phyloP scores from a whole-genome alignment of 352 stramenopile species.

The Globisporangium rhizosaccharum region DNA sequence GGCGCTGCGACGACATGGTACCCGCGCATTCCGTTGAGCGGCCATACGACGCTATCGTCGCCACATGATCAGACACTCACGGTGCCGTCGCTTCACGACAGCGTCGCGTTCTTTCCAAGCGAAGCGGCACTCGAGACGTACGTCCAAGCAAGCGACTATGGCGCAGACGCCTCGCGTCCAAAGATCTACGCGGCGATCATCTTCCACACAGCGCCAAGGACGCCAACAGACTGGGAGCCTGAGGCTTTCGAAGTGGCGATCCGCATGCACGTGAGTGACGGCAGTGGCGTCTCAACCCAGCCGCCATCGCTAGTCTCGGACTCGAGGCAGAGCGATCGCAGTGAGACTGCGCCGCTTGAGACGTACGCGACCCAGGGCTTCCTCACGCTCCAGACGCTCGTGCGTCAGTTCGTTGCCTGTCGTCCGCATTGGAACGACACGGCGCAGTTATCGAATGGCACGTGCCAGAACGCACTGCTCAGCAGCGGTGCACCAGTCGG shows the following conservation, averaged over 20 bases:
- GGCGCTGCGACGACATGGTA: conserved; percentile 35
- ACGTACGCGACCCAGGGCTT: conserved; percentile 38
- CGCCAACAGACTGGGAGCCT: conserved; percentile 1
- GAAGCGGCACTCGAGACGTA: conserved; percentile 31
- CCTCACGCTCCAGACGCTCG: conserved; percentile 41
- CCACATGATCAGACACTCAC: conserved; percentile 5
- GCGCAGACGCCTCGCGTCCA: conserved; percentile 17
- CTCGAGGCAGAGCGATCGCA: conserved; percentile 3
- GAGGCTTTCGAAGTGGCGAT: conserved; percentile 31
- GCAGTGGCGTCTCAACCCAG: conserved; percentile 13
- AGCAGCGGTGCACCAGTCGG: conserved; percentile 8
- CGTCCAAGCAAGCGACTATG: conserved; percentile 27
- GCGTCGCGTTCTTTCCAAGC: conserved; percentile 30
- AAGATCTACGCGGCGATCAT: conserved; percentile 46
- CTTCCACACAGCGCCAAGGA: conserved; percentile 13
- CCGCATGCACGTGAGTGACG: conserved; percentile 22
- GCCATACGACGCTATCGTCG: not conserved
- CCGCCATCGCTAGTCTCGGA: no score
- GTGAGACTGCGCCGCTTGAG: conserved; percentile 16
- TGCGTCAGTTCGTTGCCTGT: conserved; percentile 35
- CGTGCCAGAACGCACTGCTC: not conserved
- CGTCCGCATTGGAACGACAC: conserved; percentile 29
- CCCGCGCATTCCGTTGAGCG: conserved; percentile 12
- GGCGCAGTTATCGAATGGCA: conserved; percentile 11
- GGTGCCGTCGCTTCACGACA: conserved; percentile 33